Evolutionary conservation across 2,329 filamentous ascomycete species (phyloP).

Genomic region (Thermothelomyces thermophilus): DNA sequence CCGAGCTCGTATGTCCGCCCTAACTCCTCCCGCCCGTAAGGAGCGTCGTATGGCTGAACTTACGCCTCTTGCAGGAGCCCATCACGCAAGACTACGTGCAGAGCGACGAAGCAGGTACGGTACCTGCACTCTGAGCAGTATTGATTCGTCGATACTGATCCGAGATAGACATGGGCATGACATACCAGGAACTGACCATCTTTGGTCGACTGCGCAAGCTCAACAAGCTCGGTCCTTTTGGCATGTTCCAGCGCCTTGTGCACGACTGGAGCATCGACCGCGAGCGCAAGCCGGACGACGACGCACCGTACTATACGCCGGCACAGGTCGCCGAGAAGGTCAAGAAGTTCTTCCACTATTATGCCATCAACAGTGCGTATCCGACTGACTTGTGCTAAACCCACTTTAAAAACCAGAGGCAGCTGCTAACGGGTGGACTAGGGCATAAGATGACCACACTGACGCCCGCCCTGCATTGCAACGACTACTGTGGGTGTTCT

Average conservation of each 20-base stretch:
- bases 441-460: slow-evolving; percentile 59
- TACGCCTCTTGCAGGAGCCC: slow-evolving; percentile 38
- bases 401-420: not conserved
- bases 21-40: not conserved
- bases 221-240: slow-evolving; percentile 42
- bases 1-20: slow-evolving; percentile 40
- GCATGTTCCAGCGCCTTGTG: slow-evolving; percentile 40
- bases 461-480: slow-evolving; percentile 49
- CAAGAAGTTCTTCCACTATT: slow-evolving; percentile 45
- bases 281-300: slow-evolving; percentile 24
- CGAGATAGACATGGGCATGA: slow-evolving; percentile 43
- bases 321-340: slow-evolving; percentile 41
- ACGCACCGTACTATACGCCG: slow-evolving; percentile 30
- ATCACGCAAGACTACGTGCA: slow-evolving; percentile 55
- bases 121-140: too few relatives aligned
- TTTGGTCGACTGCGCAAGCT: slow-evolving; percentile 38
- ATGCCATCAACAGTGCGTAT: slow-evolving; percentile 49
- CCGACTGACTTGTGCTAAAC: too few relatives aligned
- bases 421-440: slow-evolving; percentile 39
- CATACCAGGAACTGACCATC: slow-evolving; percentile 39
- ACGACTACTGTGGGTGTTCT: slow-evolving; percentile 23
- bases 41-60: not conserved
- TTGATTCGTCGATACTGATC: not conserved
- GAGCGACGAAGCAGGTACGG: slow-evolving; percentile 36
- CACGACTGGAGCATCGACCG: slow-evolving; percentile 39